Conservation (phyloP, 139 green algal genomes). For the Micractinium conductrix region DNA sequence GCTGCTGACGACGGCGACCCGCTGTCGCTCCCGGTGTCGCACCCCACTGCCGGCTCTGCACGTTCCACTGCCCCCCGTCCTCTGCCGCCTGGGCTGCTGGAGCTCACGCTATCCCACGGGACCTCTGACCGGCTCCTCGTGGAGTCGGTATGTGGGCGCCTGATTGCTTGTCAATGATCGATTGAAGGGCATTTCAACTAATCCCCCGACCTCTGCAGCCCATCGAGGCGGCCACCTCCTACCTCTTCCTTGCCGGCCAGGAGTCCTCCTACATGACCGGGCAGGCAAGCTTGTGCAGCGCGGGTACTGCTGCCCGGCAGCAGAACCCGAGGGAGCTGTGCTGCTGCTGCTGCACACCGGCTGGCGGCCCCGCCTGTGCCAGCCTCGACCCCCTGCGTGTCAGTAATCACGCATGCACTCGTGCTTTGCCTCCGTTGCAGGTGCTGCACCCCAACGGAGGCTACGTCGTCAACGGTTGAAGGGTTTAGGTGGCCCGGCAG, state of each 20-base stretch:
- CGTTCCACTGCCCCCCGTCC: no score
- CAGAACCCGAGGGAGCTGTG: neutral
- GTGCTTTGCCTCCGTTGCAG: constrained; percentile 34
- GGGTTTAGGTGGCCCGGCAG: no score
- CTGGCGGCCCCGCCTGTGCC: neutral
- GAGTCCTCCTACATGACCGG: constrained; percentile 56
- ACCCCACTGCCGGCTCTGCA: no score
- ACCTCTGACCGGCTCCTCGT: no score
- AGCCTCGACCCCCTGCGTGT: neutral
- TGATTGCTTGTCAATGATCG: no score
- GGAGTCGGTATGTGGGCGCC: no score
- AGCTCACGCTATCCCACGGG: no score
- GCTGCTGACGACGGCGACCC: no score
- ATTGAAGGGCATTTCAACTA: no score
- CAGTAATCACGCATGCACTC: neutral
- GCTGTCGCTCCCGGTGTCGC: no score
- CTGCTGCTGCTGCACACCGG: neutral
- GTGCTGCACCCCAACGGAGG: constrained; percentile 74
- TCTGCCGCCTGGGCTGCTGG: no score
- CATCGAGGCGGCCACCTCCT: neutral
- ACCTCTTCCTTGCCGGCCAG: constrained; percentile 13
- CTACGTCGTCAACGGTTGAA: constrained; percentile 48
- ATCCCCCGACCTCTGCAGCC: constrained; percentile 1
- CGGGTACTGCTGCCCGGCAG: neutral
- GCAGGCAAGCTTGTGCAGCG: constrained; percentile 18